These are phyloP conservation scores for Coleophoma cylindrospora DNA, from an alignment of 2,329 filamentous ascomycete species.

Conservation along the genomic window DNA sequence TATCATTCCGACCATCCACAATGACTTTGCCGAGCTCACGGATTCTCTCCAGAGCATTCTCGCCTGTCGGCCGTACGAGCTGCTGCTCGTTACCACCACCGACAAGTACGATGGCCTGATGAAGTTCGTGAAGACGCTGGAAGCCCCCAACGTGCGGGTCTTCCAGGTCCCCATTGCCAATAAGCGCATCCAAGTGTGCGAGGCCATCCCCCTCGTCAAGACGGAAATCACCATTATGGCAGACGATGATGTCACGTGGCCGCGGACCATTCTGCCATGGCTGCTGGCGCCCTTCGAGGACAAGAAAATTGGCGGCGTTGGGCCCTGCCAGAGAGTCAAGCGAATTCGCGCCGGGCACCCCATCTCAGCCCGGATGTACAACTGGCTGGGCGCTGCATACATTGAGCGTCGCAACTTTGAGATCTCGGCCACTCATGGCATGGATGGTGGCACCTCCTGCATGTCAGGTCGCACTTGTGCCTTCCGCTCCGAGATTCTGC, in stretches of 20 bases:
- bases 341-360: constrained; percentile 50
- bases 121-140: constrained; percentile 57
- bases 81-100: constrained; percentile 84
- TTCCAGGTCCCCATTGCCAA: constrained; percentile 81
- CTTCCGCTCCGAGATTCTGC: constrained; percentile 83
- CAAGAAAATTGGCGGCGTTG: constrained; percentile 77
- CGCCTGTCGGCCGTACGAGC: constrained; percentile 60
- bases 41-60: constrained; percentile 77
- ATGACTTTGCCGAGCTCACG: constrained; percentile 76
- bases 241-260: constrained; percentile 95
- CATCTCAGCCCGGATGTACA: constrained; percentile 64
- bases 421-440: constrained; percentile 89
- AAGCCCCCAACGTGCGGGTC: constrained; percentile 61
- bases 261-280: constrained; percentile 80
- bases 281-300: constrained; percentile 91
- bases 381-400: constrained; percentile 88
- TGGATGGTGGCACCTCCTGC: constrained; percentile 94
- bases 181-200: constrained; percentile 90
- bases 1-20: constrained; percentile 88
- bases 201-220: constrained; percentile 78
- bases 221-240: constrained; percentile 88
- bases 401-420: constrained; percentile 94
- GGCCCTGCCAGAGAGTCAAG: constrained; percentile 84
- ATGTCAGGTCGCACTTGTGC: constrained; percentile 92
- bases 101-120: constrained; percentile 68